Evolutionary conservation across 495 filamentous ascomycete species (phyloP).

Genomic region (Hypoxylon fuscum): DNA sequence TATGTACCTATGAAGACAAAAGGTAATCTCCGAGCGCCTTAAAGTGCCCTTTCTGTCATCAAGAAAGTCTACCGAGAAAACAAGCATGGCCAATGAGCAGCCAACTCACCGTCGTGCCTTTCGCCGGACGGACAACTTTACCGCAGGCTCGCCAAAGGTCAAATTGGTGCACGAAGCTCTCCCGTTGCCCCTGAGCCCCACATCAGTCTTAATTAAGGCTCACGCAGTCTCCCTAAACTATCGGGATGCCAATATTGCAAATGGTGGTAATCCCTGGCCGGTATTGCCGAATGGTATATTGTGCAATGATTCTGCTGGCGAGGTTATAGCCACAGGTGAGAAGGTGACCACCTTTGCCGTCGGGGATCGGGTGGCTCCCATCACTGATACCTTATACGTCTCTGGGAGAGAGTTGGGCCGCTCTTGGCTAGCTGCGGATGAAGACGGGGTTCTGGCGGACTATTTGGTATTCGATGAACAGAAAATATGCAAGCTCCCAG

Average conservation of each 20-base stretch:
- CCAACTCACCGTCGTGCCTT: too few species aligned
- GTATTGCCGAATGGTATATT: constrained; percentile 37
- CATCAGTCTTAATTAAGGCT: constrained; percentile 57
- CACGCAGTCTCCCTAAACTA: constrained; percentile 61
- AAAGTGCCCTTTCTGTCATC: too few species aligned
- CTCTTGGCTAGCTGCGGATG: constrained; percentile 42
- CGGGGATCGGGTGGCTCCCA: constrained; percentile 44
- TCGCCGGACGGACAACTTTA: too few species aligned
- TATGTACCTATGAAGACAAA: too few species aligned
- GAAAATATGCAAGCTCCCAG: too few species aligned
- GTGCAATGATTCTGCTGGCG: constrained; percentile 54
- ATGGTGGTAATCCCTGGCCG: constrained; percentile 42
- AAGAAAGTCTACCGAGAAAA: too few species aligned
- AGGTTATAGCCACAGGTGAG: constrained; percentile 52
- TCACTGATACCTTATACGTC: constrained; percentile 5
- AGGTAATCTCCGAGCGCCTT: too few species aligned
- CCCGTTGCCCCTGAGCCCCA: constrained; percentile 31
- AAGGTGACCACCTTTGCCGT: constrained; percentile 41
- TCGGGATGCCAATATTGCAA: constrained; percentile 53
- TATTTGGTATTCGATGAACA: too few species aligned
- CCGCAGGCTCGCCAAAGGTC: too few species aligned
- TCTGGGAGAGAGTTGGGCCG: constrained; percentile 40
- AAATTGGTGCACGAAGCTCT: too few species aligned
- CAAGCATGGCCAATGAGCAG: too few species aligned
- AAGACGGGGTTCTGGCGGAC: constrained; percentile 40